phyloP scores from a whole-genome alignment of 2,329 filamentous ascomycete genomes.

The Grosmannia penicillata region DNA sequence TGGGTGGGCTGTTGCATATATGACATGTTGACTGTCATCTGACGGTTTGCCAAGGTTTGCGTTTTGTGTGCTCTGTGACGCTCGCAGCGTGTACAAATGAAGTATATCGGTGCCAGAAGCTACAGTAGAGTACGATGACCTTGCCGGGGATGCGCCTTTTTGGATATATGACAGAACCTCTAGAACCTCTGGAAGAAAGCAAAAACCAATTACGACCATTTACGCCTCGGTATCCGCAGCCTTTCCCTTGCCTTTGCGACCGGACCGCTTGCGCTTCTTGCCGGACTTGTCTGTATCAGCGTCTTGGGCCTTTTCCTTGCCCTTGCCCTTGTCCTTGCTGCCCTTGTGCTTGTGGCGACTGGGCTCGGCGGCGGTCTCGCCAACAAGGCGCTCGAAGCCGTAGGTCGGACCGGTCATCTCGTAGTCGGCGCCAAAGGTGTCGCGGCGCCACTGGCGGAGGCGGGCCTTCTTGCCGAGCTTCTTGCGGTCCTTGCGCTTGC shows the following conservation, averaged over 20 bases:
- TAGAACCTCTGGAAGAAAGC: too few species aligned
- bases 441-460: constrained; percentile 67
- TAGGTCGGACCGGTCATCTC: constrained; percentile 42
- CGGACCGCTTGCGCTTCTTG: constrained; percentile 19
- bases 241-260: constrained; percentile 17
- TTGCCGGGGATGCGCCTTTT: too few species aligned
- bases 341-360: constrained; percentile 14
- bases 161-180: neutral
- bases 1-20: too few species aligned
- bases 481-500: constrained; percentile 83
- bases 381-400: constrained; percentile 30
- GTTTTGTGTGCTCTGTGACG: too few species aligned
- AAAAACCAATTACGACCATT: too few species aligned
- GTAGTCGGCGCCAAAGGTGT: constrained; percentile 45
- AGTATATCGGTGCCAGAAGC: too few species aligned
- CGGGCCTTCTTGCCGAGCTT: constrained; percentile 83
- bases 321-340: constrained; percentile 14
- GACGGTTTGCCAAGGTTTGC: too few species aligned
- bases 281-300: constrained; percentile 19
- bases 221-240: constrained; percentile 3
- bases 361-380: constrained; percentile 1
- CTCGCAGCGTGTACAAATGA: too few species aligned
- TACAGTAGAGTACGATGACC: too few species aligned
- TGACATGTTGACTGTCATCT: too few species aligned
- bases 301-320: constrained; percentile 15